Percentiles rank a stretch among this genome's conserved stretches.
Evolutionary conservation across 2,329 filamentous ascomycete species (phyloP).

Genomic region (Phaeosphaeria sp.): DNA sequence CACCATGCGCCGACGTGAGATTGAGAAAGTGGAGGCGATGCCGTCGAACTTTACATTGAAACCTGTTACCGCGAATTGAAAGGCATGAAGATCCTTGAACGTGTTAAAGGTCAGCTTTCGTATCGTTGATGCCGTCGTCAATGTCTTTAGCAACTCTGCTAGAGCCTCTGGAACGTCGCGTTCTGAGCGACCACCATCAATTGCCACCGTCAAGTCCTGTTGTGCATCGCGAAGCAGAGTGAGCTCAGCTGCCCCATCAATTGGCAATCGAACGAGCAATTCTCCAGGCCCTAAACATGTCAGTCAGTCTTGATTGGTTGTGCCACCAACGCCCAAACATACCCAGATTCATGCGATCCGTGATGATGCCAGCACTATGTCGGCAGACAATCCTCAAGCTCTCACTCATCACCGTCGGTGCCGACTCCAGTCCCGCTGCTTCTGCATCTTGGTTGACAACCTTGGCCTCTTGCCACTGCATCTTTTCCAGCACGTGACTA

Average conservation of each 20-base stretch:
- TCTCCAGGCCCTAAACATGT: slow-evolving; percentile 49
- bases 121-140: slow-evolving; percentile 67
- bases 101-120: slow-evolving; percentile 65
- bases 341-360: slow-evolving; percentile 81
- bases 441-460: slow-evolving; percentile 75
- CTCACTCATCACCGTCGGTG: slow-evolving; percentile 77
- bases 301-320: slow-evolving; percentile 11
- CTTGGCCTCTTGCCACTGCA: slow-evolving; percentile 70
- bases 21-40: slow-evolving; percentile 75
- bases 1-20: slow-evolving; percentile 84
- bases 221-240: slow-evolving; percentile 69
- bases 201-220: slow-evolving; percentile 75
- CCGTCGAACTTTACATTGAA: slow-evolving; percentile 66
- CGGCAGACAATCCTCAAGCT: slow-evolving; percentile 76
- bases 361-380: slow-evolving; percentile 77
- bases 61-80: slow-evolving; percentile 80
- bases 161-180: slow-evolving; percentile 64
- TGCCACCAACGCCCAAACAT: slow-evolving; percentile 23
- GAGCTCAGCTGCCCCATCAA: slow-evolving; percentile 44
- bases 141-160: slow-evolving; percentile 65
- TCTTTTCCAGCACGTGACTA: slow-evolving; percentile 50
- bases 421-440: slow-evolving; percentile 61
- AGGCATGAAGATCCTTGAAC: slow-evolving; percentile 70
- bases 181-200: slow-evolving; percentile 57
- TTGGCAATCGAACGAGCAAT: slow-evolving; percentile 55